Evolutionary conservation across 2,329 filamentous ascomycete species (phyloP).

Genomic region (Apiospora rasikravindrae): DNA sequence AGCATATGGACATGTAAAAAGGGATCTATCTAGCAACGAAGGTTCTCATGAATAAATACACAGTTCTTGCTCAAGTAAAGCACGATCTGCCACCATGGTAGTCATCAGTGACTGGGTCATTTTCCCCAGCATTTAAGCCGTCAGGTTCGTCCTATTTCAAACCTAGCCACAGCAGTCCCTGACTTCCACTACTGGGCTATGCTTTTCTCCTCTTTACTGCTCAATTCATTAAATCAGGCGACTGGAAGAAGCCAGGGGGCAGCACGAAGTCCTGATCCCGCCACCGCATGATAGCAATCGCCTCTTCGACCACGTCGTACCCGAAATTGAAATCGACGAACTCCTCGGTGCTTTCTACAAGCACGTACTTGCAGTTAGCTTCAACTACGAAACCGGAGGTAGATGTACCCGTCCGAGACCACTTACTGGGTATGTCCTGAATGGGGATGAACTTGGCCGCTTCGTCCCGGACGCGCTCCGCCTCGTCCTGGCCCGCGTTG

Average conservation of each 20-base stretch:
- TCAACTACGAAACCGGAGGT: neutral
- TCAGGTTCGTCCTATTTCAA: too few relatives aligned
- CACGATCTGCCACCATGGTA: neutral
- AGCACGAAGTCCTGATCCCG: constrained; percentile 20
- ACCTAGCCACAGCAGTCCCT: neutral
- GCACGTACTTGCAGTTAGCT: neutral
- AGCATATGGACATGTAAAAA: constrained; percentile 2
- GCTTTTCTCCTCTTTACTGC: neutral
- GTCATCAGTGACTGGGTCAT: neutral
- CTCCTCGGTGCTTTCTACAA: constrained; percentile 32
- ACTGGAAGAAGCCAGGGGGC: constrained; percentile 21
- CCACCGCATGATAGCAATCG: constrained; percentile 20
- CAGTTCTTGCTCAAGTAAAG: neutral
- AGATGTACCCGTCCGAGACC: neutral
- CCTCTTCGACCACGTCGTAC: constrained; percentile 34
- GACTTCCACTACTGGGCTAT: too few relatives aligned
- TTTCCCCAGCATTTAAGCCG: too few relatives aligned
- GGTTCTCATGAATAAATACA: neutral
- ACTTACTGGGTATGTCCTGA: constrained; percentile 35
- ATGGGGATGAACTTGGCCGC: constrained; percentile 33
- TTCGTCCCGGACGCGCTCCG: constrained; percentile 35
- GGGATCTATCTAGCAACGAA: neutral
- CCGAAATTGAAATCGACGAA: constrained; percentile 36
- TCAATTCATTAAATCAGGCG: neutral
- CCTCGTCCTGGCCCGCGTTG: constrained; percentile 40